Evolutionary conservation across 2,329 filamentous ascomycete species (phyloP).

Genomic region (Fusarium sp.): DNA sequence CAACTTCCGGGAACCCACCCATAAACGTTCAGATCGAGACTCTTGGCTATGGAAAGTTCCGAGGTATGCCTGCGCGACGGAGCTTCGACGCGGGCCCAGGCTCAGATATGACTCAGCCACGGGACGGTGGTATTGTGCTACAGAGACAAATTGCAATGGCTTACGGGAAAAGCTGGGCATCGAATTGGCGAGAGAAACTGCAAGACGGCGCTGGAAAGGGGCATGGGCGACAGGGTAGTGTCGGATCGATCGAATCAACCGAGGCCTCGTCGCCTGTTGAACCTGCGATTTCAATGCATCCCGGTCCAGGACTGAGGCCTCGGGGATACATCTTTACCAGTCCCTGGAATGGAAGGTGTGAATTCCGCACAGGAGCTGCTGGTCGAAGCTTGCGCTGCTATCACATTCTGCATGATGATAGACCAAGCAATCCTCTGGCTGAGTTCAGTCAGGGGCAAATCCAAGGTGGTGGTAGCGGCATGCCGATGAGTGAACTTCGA

Average conservation of each 20-base stretch:
- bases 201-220: conserved; percentile 38
- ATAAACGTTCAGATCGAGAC: conserved; percentile 65
- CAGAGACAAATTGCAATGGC: conserved; percentile 67
- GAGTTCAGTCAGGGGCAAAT: conserved; percentile 46
- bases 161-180: conserved; percentile 62
- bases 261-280: conserved; percentile 46
- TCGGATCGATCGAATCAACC: conserved; percentile 46
- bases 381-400: conserved; percentile 81
- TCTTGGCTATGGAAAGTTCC: conserved; percentile 68
- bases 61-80: conserved; percentile 57
- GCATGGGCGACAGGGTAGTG: conserved; percentile 46
- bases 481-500: conserved; percentile 79
- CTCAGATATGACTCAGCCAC: conserved; percentile 18
- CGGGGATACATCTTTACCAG: conserved; percentile 82
- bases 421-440: conserved; percentile 58
- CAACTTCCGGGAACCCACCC: conserved; percentile 47
- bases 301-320: conserved; percentile 61
- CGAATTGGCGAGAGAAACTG: conserved; percentile 57
- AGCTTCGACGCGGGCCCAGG: conserved; percentile 48
- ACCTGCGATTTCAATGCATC: conserved; percentile 50
- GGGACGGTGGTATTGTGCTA: conserved; percentile 53
- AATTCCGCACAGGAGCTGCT: conserved; percentile 81
- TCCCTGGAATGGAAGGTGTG: conserved; percentile 88
- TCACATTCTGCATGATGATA: conserved; percentile 69
- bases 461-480: conserved; percentile 37